Conservation (phyloP, 1,284 basidiomycete species). For the Termitomyces sp. region DNA sequence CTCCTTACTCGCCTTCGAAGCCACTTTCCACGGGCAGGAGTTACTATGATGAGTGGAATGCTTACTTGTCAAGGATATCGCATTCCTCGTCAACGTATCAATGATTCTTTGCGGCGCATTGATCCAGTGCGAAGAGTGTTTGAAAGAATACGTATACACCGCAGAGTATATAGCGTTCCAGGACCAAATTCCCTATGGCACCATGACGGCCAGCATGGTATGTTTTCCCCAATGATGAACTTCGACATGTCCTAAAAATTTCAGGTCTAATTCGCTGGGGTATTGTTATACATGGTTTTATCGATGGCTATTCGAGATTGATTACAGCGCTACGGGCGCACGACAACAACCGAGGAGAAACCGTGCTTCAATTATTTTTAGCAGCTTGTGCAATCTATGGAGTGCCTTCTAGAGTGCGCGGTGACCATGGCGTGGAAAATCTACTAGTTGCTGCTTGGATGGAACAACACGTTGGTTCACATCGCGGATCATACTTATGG, state of each 20-base stretch:
- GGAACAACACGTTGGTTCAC: conserved; percentile 16
- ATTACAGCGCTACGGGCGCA: conserved; percentile 25
- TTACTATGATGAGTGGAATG: conserved; percentile 24
- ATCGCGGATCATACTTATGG: conserved; percentile 27
- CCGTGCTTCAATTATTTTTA: conserved; percentile 26
- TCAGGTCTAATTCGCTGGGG: conserved; percentile 27
- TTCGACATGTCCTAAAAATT: no score
- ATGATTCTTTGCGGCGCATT: conserved; percentile 19
- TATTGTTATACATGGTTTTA: conserved; percentile 29
- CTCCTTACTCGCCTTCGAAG: conserved; percentile 8
- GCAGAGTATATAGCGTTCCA: conserved; percentile 27
- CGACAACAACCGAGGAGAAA: conserved; percentile 26
- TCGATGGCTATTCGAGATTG: conserved; percentile 28
- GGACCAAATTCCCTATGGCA: conserved; percentile 28
- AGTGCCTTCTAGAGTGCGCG: conserved; percentile 24
- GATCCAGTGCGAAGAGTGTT: conserved; percentile 24
- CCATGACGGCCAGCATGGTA: conserved; percentile 29
- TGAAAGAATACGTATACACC: conserved; percentile 21
- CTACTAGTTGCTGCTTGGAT: conserved; percentile 22
- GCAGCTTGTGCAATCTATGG: conserved; percentile 18
- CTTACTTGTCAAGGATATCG: conserved; percentile 19
- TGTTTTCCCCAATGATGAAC: no score
- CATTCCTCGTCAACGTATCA: conserved; percentile 17
- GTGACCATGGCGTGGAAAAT: conserved; percentile 30
- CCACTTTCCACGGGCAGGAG: conserved; percentile 18